A percentile compares a stretch with the other conserved stretches of the same genome.
phyloP scores from a whole-genome alignment of 495 filamentous ascomycete species.

The Xylaria nigripes region DNA sequence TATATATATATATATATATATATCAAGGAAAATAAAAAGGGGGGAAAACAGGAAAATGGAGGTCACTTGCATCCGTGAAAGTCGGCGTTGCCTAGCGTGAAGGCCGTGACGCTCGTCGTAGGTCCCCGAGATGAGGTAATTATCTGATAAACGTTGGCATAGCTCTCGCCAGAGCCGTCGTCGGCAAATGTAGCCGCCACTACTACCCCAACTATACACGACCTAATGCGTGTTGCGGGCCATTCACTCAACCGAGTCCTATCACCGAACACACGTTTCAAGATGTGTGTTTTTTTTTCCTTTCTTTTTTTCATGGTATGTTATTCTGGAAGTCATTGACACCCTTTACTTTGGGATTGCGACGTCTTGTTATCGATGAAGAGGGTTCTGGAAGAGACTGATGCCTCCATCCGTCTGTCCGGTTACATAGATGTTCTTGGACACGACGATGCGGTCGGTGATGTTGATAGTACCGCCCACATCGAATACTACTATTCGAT shows the following conservation, averaged over 20 bases:
- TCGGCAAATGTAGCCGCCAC: constrained; percentile 31
- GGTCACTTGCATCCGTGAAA: constrained; percentile 26
- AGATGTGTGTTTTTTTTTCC: too few species aligned
- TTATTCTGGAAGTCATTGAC: constrained; percentile 26
- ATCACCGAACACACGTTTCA: too few species aligned
- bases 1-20: too few species aligned
- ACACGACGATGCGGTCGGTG: constrained; percentile 23
- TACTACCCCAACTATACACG: constrained; percentile 33
- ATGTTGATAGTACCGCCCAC: constrained; percentile 34
- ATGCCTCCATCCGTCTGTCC: constrained; percentile 25
- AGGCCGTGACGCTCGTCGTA: constrained; percentile 28
- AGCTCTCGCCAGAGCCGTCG: constrained; percentile 28
- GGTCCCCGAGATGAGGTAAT: constrained; percentile 39
- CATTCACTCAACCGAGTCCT: too few species aligned
- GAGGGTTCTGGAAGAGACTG: constrained; percentile 30
- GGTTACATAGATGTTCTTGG: constrained; percentile 29
- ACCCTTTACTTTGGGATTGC: constrained; percentile 23
- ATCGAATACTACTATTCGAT: constrained; percentile 33
- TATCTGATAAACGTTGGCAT: constrained; percentile 35
- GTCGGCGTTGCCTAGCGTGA: constrained; percentile 27
- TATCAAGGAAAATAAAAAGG: neutral
- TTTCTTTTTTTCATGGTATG: neutral
- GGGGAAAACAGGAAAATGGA: neutral
- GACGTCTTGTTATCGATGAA: constrained; percentile 36
- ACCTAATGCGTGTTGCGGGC: too few species aligned